Evolutionary conservation across 139 green algal species (phyloP).

Genomic region (Astrephomene gubernaculifera): DNA sequence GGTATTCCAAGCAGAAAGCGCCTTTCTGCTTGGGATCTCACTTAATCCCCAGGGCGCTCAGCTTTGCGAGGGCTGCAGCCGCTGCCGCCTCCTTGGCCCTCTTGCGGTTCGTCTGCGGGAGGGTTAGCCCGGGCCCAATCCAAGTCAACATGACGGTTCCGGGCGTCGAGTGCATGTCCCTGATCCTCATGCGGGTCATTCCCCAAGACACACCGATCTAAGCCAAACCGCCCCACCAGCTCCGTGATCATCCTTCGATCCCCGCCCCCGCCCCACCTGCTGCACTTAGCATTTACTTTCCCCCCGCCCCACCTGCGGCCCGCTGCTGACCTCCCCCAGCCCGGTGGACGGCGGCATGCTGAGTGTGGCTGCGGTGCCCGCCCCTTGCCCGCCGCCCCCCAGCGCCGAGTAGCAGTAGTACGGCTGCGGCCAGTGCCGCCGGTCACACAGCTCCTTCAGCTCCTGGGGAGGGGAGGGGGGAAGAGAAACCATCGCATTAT

Average conservation of each 20-base stretch:
- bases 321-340: slow-evolving; percentile 23
- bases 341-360: slow-evolving; percentile 12
- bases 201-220: no score
- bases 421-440: slow-evolving; percentile 41
- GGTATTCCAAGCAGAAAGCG: no score
- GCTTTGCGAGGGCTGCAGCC: slow-evolving; percentile 26
- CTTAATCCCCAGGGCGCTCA: slow-evolving; percentile 34
- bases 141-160: not conserved
- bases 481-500: no score
- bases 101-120: slow-evolving; percentile 27
- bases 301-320: slow-evolving; percentile 13
- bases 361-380: not conserved
- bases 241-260: no score
- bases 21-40: no score
- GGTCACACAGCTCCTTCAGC: slow-evolving; percentile 50
- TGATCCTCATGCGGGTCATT: no score
- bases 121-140: not conserved
- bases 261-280: no score
- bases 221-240: no score
- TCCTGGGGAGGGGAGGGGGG: slow-evolving; percentile 13
- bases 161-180: not conserved
- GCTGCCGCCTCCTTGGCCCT: slow-evolving; percentile 40
- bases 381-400: not conserved
- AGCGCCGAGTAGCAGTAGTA: slow-evolving; percentile 32
- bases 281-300: no score